phyloP scores from a whole-genome alignment of 176 grass and related monocot genomes.

The Leersia perrieri region DNA sequence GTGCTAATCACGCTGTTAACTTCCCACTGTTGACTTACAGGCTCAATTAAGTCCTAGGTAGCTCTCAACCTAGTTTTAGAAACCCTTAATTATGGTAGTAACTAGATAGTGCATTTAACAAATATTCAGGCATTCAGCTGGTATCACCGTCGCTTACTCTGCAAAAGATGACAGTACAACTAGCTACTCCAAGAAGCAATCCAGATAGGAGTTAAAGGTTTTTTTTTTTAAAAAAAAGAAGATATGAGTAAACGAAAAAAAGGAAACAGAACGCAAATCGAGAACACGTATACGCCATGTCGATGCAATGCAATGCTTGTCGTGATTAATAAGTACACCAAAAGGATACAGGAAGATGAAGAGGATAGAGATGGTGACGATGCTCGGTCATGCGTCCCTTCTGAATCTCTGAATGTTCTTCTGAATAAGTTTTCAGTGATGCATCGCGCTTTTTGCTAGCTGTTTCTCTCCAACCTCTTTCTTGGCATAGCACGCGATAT shows the following conservation, averaged over 20 bases:
- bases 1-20: not conserved
- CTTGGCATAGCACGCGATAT: not conserved
- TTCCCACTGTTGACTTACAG: not conserved
- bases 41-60: not conserved
- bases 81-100: not conserved
- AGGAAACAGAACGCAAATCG: not conserved
- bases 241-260: not conserved
- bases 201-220: not conserved
- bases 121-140: not conserved
- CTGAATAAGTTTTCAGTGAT: not conserved
- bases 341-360: not conserved
- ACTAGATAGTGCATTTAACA: not conserved
- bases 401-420: not conserved
- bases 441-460: not conserved
- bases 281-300: not conserved
- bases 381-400: not conserved
- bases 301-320: not conserved
- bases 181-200: not conserved
- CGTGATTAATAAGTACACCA: not conserved
- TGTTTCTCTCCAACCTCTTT: not conserved
- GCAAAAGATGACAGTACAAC: no score
- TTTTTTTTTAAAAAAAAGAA: no score
- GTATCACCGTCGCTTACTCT: no score
- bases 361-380: not conserved
- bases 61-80: not conserved